Base-by-base conservation (phyloP, 176 grass and related monocot species). In the Avena sativa region DNA sequence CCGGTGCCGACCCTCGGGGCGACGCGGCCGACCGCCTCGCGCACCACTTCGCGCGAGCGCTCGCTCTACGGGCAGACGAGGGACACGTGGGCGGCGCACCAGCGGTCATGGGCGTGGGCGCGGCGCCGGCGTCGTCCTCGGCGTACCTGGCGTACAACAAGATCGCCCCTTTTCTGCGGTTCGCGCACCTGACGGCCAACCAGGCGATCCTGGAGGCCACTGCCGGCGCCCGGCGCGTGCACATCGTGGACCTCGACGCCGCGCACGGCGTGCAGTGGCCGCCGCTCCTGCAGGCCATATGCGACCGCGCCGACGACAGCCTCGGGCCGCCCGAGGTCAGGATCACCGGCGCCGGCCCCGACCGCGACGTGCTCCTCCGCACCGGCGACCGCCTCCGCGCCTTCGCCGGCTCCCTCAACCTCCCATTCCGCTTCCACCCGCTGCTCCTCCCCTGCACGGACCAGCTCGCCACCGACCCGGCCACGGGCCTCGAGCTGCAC, bases 131-230 rank as follows among this genome's bases (percentile, higher is more conserved):
- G 34, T 43, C 74, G 2, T 55, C 85, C 48, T 6, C 59, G 15
- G 86, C 93, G 69, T 95, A 98, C 89, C 86, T 98, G 79, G 83
- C 96, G 74, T 95, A 94, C 88, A 98, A 95, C 91, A 84, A 95
- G 90, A 92, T 98, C 88, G 89, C 90, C 25, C 96, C 96, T 0
- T 98, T 98, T 83, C 84, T 95, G 16, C 96, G 96, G 40, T 98
- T 98, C 82, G 91, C 90, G 17, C 96, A 98, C 89, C 90, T 98
- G 48, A 98, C 96, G 17, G 93, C 96, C 17, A 98, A 98, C 84
- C 96, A 98, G 88, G 96, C 96, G 61, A 98, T 98, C 78, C 90
- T 98, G 12, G 96, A 98, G 61, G 88, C 91, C 2, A 80, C 86
- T 2, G 83, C 71, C 1, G 63, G 74, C 26, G 38, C 61, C 28